These are phyloP conservation scores for Syzygium oleosum DNA, from an alignment of 345 rosid genomes.

Conservation along the genomic window DNA sequence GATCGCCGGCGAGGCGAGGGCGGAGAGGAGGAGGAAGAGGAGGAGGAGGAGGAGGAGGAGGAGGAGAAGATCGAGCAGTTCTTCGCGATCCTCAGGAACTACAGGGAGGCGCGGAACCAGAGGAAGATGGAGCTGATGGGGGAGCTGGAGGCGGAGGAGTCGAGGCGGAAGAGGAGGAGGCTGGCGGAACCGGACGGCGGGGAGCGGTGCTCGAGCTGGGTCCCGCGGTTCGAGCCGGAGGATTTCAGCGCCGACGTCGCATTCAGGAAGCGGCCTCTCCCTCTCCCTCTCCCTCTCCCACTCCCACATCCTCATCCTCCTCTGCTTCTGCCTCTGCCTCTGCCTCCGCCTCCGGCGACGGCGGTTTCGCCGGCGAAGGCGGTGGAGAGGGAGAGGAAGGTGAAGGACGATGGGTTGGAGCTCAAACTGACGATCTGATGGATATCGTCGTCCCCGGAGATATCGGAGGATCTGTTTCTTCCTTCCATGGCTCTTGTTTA, in stretches of 20 bases:
- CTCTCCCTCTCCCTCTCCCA: background rate
- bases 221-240: constrained; percentile 7
- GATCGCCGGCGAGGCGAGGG: background rate
- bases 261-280: background rate
- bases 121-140: background rate
- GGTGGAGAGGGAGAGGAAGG: background rate
- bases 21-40: background rate
- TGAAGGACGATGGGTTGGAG: background rate
- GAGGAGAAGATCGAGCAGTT: constrained; percentile 8
- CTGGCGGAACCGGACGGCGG: background rate
- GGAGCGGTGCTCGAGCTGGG: constrained; percentile 1
- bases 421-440: background rate
- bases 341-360: background rate
- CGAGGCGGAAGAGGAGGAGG: background rate
- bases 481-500: background rate
- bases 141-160: background rate
- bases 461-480: background rate
- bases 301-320: background rate
- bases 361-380: background rate
- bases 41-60: background rate
- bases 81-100: constrained; percentile 5
- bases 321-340: background rate
- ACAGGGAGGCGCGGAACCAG: constrained; percentile 3
- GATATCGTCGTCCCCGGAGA: background rate
- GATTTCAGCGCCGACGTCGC: background rate